A percentile compares a stretch with the other conserved stretches of the same genome.
phyloP scores from a whole-genome alignment of 1,139 yeast species.

The Suhomyces terraborum region DNA sequence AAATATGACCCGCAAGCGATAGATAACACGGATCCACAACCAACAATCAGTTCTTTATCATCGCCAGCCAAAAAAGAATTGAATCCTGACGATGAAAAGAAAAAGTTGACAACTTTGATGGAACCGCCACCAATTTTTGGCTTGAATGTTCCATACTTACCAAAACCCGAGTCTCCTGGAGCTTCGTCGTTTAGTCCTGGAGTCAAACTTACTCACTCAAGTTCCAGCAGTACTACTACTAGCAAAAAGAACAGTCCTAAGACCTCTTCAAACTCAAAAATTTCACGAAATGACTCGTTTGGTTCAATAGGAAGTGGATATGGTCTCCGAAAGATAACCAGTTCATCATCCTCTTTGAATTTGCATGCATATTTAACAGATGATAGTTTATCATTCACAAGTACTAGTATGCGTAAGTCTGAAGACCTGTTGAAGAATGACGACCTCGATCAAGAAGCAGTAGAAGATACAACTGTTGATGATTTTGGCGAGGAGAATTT shows the following conservation, averaged over 20 bases:
- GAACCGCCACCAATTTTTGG: constrained; percentile 45
- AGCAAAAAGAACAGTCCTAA: constrained; percentile 13
- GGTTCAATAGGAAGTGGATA: constrained; percentile 25
- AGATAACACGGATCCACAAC: constrained; percentile 18
- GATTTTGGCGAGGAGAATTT: constrained; percentile 17
- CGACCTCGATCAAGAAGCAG: constrained; percentile 7
- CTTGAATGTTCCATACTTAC: constrained; percentile 14
- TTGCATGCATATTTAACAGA: constrained; percentile 49
- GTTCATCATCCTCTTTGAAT: constrained; percentile 46
- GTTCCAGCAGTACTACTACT: constrained; percentile 7
- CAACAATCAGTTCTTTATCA: constrained; percentile 41
- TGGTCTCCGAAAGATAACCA: constrained; percentile 39
- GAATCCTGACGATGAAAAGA: constrained; percentile 16
- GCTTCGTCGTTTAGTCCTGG: constrained; percentile 8
- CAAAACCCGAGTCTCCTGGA: constrained; percentile 5
- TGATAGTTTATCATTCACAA: constrained; percentile 21
- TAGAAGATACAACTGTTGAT: constrained; percentile 18
- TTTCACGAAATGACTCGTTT: constrained; percentile 31
- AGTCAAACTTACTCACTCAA: neutral
- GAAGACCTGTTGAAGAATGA: neutral
- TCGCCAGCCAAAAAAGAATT: constrained; percentile 26
- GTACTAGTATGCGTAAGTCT: neutral
- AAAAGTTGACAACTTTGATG: constrained; percentile 28
- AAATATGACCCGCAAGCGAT: constrained; percentile 7
- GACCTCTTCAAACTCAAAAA: constrained; percentile 6